Percentiles rank a stretch among this genome's conserved stretches.
phyloP scores from a whole-genome alignment of 129 eudicot species.

The Lonicera japonica region DNA sequence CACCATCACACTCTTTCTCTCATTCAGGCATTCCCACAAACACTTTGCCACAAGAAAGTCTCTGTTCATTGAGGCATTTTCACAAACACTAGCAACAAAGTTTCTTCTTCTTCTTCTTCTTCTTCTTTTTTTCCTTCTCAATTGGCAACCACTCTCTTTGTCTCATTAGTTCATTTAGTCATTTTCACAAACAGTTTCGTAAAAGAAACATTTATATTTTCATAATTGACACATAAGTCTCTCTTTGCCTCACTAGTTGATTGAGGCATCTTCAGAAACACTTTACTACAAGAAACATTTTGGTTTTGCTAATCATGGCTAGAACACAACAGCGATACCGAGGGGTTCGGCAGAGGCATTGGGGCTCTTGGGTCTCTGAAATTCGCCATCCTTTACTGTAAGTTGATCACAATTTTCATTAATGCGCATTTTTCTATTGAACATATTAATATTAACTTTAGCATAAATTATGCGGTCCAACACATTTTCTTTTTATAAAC shows the following conservation, averaged over 20 bases:
- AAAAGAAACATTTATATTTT: too few species aligned
- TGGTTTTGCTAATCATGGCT: conserved; percentile 30
- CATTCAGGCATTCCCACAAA: background rate
- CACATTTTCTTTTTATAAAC: too few species aligned
- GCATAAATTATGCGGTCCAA: too few species aligned
- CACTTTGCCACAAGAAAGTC: too few species aligned
- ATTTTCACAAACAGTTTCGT: too few species aligned
- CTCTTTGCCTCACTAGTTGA: conserved; percentile 13
- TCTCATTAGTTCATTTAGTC: too few species aligned
- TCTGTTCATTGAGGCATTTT: background rate
- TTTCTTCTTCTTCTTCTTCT: too few species aligned
- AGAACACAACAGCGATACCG: conserved; percentile 67
- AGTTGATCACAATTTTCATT: conserved; percentile 18
- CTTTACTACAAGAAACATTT: background rate
- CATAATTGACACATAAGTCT: too few species aligned
- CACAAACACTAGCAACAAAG: too few species aligned
- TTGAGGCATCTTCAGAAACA: conserved; percentile 26
- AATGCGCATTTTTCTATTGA: background rate
- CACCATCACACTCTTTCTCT: conserved; percentile 20
- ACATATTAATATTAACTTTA: too few species aligned
- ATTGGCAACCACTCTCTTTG: too few species aligned
- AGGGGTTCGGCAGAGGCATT: conserved; percentile 83
- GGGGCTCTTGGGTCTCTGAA: conserved; percentile 98
- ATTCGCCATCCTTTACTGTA: conserved; percentile 82
- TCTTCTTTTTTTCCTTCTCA: too few species aligned